phyloP scores from a whole-genome alignment of 768 basidiomycete species.

The Lentinula aciculospora region DNA sequence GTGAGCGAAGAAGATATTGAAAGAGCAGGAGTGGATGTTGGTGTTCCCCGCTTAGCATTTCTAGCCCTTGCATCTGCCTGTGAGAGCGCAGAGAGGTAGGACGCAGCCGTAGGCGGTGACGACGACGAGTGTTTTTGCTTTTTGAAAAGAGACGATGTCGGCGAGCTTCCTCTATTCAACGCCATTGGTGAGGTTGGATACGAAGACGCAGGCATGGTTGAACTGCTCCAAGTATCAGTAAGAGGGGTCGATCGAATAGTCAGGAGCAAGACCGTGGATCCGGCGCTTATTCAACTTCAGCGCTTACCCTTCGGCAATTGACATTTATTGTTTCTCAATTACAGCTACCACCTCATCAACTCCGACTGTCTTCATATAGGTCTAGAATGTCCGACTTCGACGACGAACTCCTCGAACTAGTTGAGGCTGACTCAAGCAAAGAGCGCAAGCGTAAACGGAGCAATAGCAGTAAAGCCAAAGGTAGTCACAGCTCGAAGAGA shows the following conservation, averaged over 20 bases:
- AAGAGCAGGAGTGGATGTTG: slow-evolving; percentile 63
- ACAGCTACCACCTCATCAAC: background rate
- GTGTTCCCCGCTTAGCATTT: slow-evolving; percentile 37
- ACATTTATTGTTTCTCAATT: background rate
- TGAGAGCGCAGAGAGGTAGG: slow-evolving; percentile 56
- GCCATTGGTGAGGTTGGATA: slow-evolving; percentile 56
- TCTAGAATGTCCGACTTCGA: slow-evolving; percentile 43
- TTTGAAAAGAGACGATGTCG: slow-evolving; percentile 51
- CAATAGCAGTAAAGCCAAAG: slow-evolving; percentile 33
- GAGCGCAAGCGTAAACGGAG: slow-evolving; percentile 59
- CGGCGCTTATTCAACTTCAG: too few species aligned
- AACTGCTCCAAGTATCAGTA: background rate
- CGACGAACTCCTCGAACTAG: slow-evolving; percentile 79
- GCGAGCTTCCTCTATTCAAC: slow-evolving; percentile 42
- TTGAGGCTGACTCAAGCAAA: slow-evolving; percentile 47
- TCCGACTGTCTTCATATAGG: background rate
- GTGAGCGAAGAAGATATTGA: slow-evolving; percentile 74
- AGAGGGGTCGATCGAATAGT: too few species aligned
- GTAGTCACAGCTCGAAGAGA: slow-evolving; percentile 50
- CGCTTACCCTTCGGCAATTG: background rate
- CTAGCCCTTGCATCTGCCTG: slow-evolving; percentile 67
- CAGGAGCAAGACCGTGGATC: too few species aligned
- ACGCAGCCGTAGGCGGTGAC: slow-evolving; percentile 44
- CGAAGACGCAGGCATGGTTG: background rate
- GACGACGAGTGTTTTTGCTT: slow-evolving; percentile 35